phyloP scores from a whole-genome alignment of 208 protist genomes.

The Trypanosoma melophagium region DNA sequence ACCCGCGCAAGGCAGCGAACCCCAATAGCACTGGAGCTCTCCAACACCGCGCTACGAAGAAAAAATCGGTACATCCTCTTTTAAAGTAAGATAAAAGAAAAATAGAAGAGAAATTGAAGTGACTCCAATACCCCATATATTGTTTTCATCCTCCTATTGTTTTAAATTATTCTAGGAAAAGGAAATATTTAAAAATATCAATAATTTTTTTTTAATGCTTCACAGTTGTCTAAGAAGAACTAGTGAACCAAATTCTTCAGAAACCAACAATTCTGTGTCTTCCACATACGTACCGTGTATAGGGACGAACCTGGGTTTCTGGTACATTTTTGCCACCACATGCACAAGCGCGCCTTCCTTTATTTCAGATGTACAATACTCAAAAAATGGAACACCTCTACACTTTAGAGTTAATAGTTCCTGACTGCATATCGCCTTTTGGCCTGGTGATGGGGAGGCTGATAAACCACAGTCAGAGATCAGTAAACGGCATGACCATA shows the following conservation, averaged over 20 bases:
- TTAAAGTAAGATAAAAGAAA: neutral
- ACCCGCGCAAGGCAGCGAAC: neutral
- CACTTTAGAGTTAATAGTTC: slow-evolving; percentile 55
- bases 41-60: slow-evolving; percentile 10
- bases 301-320: slow-evolving; percentile 68
- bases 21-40: slow-evolving; percentile 5
- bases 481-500: slow-evolving; percentile 80
- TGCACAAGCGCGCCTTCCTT: slow-evolving; percentile 70
- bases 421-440: slow-evolving; percentile 33
- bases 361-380: slow-evolving; percentile 57
- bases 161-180: too few species aligned
- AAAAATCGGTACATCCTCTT: slow-evolving; percentile 34
- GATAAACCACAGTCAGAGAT: slow-evolving; percentile 63
- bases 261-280: slow-evolving; percentile 75
- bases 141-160: too few species aligned
- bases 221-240: slow-evolving; percentile 37
- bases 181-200: neutral
- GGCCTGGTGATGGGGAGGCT: slow-evolving; percentile 19
- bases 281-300: slow-evolving; percentile 77
- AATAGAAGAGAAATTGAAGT: neutral
- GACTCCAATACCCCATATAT: too few species aligned
- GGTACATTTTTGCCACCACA: slow-evolving; percentile 77
- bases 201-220: slow-evolving; percentile 2
- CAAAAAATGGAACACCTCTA: slow-evolving; percentile 47
- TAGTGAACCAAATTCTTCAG: slow-evolving; percentile 75